Conservation (phyloP, 345 rosid genomes). For the Eucalyptus marginata region DNA sequence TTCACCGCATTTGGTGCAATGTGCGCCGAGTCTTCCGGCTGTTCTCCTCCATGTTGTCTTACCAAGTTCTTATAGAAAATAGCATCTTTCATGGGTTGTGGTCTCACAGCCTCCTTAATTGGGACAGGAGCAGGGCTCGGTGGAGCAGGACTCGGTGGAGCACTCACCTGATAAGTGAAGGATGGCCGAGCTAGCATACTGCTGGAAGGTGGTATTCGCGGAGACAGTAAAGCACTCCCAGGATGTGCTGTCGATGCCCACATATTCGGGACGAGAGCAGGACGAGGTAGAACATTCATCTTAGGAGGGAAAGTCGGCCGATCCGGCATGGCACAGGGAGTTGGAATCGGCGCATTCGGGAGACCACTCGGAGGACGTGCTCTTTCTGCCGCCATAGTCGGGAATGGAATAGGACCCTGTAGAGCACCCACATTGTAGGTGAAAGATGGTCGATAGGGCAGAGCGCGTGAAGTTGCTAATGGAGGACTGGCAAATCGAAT, state of each 20-base stretch:
- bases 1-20: background rate
- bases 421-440: background rate
- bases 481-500: background rate
- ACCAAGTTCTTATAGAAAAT: conserved; percentile 53
- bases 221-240: background rate
- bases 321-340: background rate
- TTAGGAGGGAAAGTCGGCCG: background rate
- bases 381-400: background rate
- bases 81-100: conserved; percentile 16
- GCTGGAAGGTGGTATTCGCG: background rate
- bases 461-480: background rate
- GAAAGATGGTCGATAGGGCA: background rate
- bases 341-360: background rate
- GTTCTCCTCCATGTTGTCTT: conserved; percentile 47
- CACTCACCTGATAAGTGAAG: background rate
- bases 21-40: conserved; percentile 3
- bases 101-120: background rate
- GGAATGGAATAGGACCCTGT: background rate
- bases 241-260: background rate
- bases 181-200: background rate
- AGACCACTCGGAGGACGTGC: background rate
- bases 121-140: background rate
- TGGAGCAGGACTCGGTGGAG: background rate
- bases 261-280: background rate
- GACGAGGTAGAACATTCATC: background rate